Evolutionary conservation across 805 yeast genomes (phyloP), one percentile per base, ranked within the genome.

Genomic region (Candida xyloterini): DNA sequence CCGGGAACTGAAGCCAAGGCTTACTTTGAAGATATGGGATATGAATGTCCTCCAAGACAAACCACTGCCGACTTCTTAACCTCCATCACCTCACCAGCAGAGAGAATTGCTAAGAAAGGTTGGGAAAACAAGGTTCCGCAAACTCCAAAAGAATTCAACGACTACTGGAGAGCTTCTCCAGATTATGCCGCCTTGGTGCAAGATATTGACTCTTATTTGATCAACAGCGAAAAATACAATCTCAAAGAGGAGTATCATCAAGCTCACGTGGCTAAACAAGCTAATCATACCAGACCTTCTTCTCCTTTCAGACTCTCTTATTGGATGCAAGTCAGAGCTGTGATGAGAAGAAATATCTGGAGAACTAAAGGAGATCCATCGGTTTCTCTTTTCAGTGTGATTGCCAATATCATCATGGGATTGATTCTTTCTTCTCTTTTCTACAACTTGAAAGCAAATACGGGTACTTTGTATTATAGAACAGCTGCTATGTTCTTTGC

Each of bases 401-500:
- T 67, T 33, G 74, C 77, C 34, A 73, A 77, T 47, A 56, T 68
- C 7, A 47, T 66, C 6, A 76, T 78, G 77, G 75, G 78, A 23
- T 59, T 79, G 40, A 55, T 79, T 26, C 52, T 76, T 21, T 67
- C 79, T 15, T 78, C 84, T 0, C 69, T 79, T 49, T 79, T 77
- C 53, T 78, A 71, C 58, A 74, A 77, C 47, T 51, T 74, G 40
- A 30, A 44, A 3, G 44, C 56, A 10, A 51, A 53, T 15, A 72
- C 83, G 0, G 57, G 52, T 0, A 66, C 76, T 1, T 73, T 78
- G 48, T 76, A 69, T 54, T 65, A 60, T 50, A 64, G 87, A 55
- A 73, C 79, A 47, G 78, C 84, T 24, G 71, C 79, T 20, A 65
- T 83, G 69, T 83, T 82, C 64, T 79, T 79, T 53, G 79, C 82